Conservation (phyloP, 78 protist species). For the Dictyostelium discoideum region DNA sequence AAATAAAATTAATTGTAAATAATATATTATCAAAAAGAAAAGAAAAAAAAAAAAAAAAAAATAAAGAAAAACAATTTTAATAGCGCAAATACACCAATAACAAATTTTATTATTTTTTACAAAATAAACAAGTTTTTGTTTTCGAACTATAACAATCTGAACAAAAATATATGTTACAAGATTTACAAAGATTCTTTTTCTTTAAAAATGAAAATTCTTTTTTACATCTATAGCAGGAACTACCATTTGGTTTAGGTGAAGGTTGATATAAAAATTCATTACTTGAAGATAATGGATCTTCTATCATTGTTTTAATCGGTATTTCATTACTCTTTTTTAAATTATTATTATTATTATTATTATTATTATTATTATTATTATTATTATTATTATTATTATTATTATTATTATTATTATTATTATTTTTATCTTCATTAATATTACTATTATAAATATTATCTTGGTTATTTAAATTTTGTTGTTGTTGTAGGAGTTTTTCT, state of each 20-base stretch:
- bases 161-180: slow-evolving; percentile 45
- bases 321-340: not conserved
- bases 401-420: slow-evolving; percentile 7
- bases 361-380: not conserved
- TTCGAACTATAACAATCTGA: slow-evolving; percentile 36
- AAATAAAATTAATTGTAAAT: not conserved
- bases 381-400: slow-evolving; percentile 2
- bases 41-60: not conserved
- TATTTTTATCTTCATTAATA: not conserved
- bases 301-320: not conserved
- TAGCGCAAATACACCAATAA: not conserved
- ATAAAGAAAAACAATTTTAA: not conserved
- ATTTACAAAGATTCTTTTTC: slow-evolving; percentile 32
- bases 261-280: not conserved
- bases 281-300: not conserved
- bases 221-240: slow-evolving; percentile 30
- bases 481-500: not conserved
- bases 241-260: not conserved
- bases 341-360: not conserved
- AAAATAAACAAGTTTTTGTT: slow-evolving; percentile 42
- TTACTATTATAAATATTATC: not conserved
- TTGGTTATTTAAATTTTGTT: not conserved
- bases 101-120: slow-evolving; percentile 18
- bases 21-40: not conserved
- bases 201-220: slow-evolving; percentile 42